Conservation (phyloP, 805 yeast species). For the Yarrowia sp. region DNA sequence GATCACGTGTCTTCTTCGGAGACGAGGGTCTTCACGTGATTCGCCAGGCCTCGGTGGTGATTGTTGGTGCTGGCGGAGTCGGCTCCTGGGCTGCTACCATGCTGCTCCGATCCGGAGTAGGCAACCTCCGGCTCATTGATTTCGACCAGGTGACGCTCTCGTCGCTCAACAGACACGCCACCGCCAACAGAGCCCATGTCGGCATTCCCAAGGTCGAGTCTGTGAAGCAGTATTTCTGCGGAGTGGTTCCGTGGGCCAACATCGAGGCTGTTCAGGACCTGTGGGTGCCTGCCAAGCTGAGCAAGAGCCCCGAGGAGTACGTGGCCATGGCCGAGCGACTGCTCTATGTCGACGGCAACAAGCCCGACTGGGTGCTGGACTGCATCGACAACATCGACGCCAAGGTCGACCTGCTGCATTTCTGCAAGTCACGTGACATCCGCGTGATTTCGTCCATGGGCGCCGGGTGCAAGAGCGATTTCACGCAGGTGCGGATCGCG, state of each 20-base stretch:
- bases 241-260: constrained; percentile 93
- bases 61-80: constrained; percentile 97
- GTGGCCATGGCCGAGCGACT: constrained; percentile 66
- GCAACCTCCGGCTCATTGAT: constrained; percentile 79
- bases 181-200: constrained; percentile 89
- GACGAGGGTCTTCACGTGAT: constrained; percentile 80
- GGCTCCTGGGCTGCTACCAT: constrained; percentile 96
- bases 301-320: constrained; percentile 61
- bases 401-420: constrained; percentile 87
- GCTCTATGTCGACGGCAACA: constrained; percentile 47
- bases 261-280: constrained; percentile 79
- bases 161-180: constrained; percentile 91
- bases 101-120: constrained; percentile 89
- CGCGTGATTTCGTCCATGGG: constrained; percentile 93
- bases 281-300: constrained; percentile 55
- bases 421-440: constrained; percentile 64
- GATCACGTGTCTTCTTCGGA: constrained; percentile 91
- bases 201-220: constrained; percentile 91
- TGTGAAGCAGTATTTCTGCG: constrained; percentile 66
- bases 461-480: constrained; percentile 96
- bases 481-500: constrained; percentile 86
- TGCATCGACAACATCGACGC: constrained; percentile 97
- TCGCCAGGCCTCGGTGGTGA: constrained; percentile 73
- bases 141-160: constrained; percentile 96
- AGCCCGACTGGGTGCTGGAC: constrained; percentile 84